Evolutionary conservation across 2,329 filamentous ascomycete genomes (phyloP), one percentile per base, ranked within the genome.

Genomic region (Ophiostoma australiae): DNA sequence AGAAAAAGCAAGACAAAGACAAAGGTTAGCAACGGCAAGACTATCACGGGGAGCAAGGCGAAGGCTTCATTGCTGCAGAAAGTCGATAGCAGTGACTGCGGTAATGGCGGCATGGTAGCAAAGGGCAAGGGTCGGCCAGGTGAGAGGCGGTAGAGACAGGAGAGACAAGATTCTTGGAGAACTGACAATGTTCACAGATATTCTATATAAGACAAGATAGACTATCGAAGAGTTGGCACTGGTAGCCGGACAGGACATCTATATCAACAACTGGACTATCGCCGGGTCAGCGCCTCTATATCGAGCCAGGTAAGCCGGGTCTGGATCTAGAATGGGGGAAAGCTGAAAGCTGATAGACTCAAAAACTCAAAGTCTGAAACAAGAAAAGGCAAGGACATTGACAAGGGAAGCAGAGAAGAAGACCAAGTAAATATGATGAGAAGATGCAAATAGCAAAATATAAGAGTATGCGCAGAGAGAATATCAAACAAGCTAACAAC

Each of bases 141-240:
- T 27, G 52, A 27, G n/a, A 27, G 23, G 10, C n/a, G 52, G 15
- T 27, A 58, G 52, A 27, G 52, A 58, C 52, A 63, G 23, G 58
- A 63, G 23, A 61, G 44, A 48, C 44, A 48, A 48, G 44, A 48
- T 17, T n/a, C 44, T 20, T 48, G 20, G 44, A 48, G 58, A 63
- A 63, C 58, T 63, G 27, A 33, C 58, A 63, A 63, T 33, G 58
- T 63, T 63, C 58, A 63, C 58, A 63, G 58, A 33, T 63, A 17
- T 17, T 63, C 58, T 63, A 63, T 63, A 63, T 33, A 33, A 35
- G 58, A 33, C 58, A 63, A 63, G 27, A 33, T 27, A 63, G 27
- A 27, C 58, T 63, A 63, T 63, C 15, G 23, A 33, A 63, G 27
- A 63, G 23, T 20, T 31, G n/a, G 55, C 55, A 31, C 55, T 55